Evolutionary conservation across 163 green algal genomes (phyloP), one percentile per base, ranked within the genome.

Genomic region (Chloromonas sp.): DNA sequence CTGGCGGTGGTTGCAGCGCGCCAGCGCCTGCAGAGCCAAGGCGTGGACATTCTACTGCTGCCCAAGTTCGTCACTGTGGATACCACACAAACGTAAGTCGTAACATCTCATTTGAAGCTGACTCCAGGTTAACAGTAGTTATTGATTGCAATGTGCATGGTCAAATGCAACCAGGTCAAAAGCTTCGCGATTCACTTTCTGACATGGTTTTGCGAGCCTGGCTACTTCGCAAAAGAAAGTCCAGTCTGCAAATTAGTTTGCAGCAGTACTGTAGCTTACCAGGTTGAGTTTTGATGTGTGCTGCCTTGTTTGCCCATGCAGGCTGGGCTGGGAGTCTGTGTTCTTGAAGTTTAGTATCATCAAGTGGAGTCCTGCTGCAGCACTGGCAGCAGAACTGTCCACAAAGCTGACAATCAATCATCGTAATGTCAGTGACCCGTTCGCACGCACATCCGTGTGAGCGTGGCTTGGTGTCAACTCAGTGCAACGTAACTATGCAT

Each of bases 51-150:
- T 57, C 78, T 91, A 15, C 85, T 89, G 77, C 83, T 89, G 83
- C 87, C 85, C 11, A 86, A 87, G 81, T 91, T 88, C 57, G 85
- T 91, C 14, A 89, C 83, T 1, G 87, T 89, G 57, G 85, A 90
- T 77, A 88, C 85, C 2, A 91, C 83, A 13, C 8, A 76, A 76
- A 13, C 8, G 70, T n/a, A 76, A 13, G 70, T 8, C 8, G 8
- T n/a, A n/a, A 13, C 8, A n/a, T 76, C 8, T 76, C 8, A n/a
- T 13, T n/a, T 8, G 70, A n/a, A 13, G 8, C 8, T 13, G 70
- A 13, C 70, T n/a, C 8, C 70, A 76, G 8, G 70, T 8, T 14
- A 14, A 8, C 11, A n/a, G 70, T 8, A 77, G 70, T 8, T 8
- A 8, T n/a, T 8, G 70, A n/a, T 77, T n/a, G 70, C 11, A 77